Base-by-base conservation (phyloP, 768 basidiomycete genomes). In the Xerocomellus dryophilus region DNA sequence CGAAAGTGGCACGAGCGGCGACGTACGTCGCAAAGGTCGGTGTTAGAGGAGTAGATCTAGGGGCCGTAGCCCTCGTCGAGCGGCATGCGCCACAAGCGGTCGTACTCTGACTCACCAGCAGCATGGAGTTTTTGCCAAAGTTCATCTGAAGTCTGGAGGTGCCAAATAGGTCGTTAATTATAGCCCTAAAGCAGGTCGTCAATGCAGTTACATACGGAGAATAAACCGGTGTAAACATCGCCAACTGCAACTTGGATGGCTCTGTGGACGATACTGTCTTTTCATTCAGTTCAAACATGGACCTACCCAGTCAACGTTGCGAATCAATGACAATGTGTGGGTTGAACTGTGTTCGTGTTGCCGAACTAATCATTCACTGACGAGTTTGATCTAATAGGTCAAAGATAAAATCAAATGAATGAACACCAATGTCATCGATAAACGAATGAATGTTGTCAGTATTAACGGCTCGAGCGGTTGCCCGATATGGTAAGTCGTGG, bases 81-180 rank as follows among this genome's bases (percentile, higher is more conserved):
- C 9, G 92, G 92, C 85, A 94, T 83, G 25, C 92, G 82, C 92
- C 92, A 94, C 78, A 95, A 85, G 50, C 84, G 83, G 70, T 93
- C 90, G 63, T 87, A 81, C 62, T 91, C 88, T 14, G 72, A 70
- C 72, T 85, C 81, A 11, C 89, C 90, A 3, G 92, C 90, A 3
- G 66, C 74, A 56, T 82, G 74, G 11, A 95, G 79, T 50, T 80
- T 74, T 35, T 79, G 63, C 89, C 90, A 94, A 18, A 95, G 83
- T 21, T 76, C 71, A 58, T 90, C 86, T 3, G 88, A 88, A 14
- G 81, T 85, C 87, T 89, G 51, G 23, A 21, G 20, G 15, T 3
- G 7, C 1, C 35, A 15, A 2, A 41, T 14, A 38, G 11, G 9
- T n/a, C 3, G 2, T 58, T 9, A 38, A 14, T 39, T 7, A 18